Evolutionary conservation across 129 eudicot species (phyloP), one percentile per base, ranked within the genome.

Genomic region (carrot (Daucus carota)): DNA sequence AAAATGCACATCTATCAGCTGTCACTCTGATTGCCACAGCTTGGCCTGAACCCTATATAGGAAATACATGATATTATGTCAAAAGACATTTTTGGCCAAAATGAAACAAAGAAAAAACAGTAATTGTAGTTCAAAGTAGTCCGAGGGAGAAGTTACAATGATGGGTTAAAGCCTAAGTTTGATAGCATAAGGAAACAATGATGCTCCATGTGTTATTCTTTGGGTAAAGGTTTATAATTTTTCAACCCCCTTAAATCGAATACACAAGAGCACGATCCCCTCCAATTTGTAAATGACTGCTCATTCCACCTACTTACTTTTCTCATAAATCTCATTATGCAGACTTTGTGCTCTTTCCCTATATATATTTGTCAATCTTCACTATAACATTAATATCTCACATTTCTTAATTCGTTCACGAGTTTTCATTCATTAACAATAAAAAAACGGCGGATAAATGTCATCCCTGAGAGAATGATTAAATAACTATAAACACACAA

Each of bases 1-100:
- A 92, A 76, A 92, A 92, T 47, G 96, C 96, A 79, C 96, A 90
- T 4, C 92, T 89, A 77, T 92, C 98, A 33, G 98, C 94, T 31
- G 98, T 88, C 76, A 92, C 93, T 81, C 98, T 80, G 47, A 92
- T 73, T 11, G 98, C 98, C 80, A 92, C 98, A 26, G 98, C 98
- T 83, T 92, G 98, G 8, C 93, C 94, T 41, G 98, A 92, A 66
- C 98, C 96, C 98, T 92, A 69, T 13, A 24, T 10, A 74, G 75
- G 31, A 77, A 41, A 17, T 62, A 34, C 73, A 63, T 16, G 44
- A 36, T n/a, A n/a, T n/a, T n/a, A 50, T 54, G 34, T 34, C 38
- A 45, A 44, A 33, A 9, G 40, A 52, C 36, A 54, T 22, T 22
- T 22, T 22, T 52, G 13, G n/a, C 4, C 62, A 26, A 60, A 60